A percentile compares a stretch with the other conserved stretches of the same genome.
These are phyloP conservation scores for Sporothrix pallida DNA, from an alignment of 2,329 filamentous ascomycete species.

Conservation along the genomic window DNA sequence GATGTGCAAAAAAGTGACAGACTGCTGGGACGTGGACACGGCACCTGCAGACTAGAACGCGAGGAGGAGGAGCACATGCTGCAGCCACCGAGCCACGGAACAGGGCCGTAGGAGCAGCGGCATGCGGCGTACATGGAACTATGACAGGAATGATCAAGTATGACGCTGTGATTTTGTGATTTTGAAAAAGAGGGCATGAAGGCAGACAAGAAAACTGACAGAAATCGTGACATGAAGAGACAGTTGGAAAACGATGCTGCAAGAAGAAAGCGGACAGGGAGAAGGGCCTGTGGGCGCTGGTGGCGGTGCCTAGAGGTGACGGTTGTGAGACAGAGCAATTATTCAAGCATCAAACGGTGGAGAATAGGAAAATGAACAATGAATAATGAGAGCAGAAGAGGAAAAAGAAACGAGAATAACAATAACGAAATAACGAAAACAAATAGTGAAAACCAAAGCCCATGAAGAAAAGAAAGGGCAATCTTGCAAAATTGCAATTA, in stretches of 20 bases:
- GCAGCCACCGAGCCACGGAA: constrained; percentile 1
- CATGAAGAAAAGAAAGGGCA: background rate
- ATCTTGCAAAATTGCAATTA: background rate
- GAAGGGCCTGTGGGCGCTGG: background rate
- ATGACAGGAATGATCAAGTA: constrained; percentile 5
- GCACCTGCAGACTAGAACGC: background rate
- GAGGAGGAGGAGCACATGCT: constrained; percentile 8
- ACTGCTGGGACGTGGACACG: constrained; percentile 5
- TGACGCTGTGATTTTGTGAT: background rate
- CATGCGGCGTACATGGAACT: background rate
- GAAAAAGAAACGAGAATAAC: background rate
- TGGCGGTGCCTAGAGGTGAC: background rate
- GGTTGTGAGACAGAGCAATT: constrained; percentile 14
- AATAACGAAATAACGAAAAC: constrained; percentile 7
- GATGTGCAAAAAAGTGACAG: constrained; percentile 20
- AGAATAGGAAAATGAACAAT: constrained; percentile 23
- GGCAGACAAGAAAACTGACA: background rate
- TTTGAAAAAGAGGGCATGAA: background rate
- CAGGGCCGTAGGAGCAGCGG: background rate
- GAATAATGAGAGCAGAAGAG: background rate
- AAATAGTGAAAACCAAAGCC: background rate
- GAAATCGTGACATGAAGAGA: background rate
- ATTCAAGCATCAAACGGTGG: constrained; percentile 20
- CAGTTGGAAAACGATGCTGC: too few species aligned
- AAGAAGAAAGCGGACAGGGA: background rate